A percentile compares a stretch with the other conserved stretches of the same genome.
Evolutionary conservation across 164 flowering plant genomes (phyloP).

Genomic region (Magnolia officinalis): DNA sequence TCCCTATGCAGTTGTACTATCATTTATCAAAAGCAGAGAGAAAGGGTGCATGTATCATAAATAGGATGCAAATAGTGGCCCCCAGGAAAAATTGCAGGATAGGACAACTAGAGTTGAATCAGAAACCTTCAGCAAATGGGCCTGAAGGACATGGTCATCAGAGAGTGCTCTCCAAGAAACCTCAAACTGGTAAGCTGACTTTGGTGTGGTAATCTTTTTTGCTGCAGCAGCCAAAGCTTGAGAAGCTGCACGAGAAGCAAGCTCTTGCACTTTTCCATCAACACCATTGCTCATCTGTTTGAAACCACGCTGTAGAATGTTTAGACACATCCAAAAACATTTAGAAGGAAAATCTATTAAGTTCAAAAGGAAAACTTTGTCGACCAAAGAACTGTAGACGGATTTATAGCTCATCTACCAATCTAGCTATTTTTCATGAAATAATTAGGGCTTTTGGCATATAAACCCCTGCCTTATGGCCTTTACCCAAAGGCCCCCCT

Average conservation of each 20-base stretch:
- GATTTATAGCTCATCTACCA: no score
- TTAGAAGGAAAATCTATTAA: not conserved
- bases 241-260: conserved; percentile 84
- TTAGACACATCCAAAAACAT: not conserved
- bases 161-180: conserved; percentile 78
- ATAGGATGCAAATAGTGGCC: not conserved
- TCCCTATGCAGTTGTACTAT: not conserved
- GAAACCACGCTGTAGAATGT: not conserved
- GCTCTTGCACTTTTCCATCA: conserved; percentile 58
- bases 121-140: conserved; percentile 68
- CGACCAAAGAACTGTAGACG: no score
- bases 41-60: not conserved
- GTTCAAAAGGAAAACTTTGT: not conserved
- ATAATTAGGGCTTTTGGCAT: no score
- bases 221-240: conserved; percentile 66
- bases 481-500: no score
- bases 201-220: conserved; percentile 63
- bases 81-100: not conserved
- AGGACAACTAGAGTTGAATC: not conserved
- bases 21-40: no score
- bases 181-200: conserved; percentile 90
- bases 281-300: conserved; percentile 32
- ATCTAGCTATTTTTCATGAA: no score
- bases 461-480: no score
- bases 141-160: conserved; percentile 65